Conservation (phyloP, 1,284 basidiomycete species). For the Rhodotorula mucilaginosa region DNA sequence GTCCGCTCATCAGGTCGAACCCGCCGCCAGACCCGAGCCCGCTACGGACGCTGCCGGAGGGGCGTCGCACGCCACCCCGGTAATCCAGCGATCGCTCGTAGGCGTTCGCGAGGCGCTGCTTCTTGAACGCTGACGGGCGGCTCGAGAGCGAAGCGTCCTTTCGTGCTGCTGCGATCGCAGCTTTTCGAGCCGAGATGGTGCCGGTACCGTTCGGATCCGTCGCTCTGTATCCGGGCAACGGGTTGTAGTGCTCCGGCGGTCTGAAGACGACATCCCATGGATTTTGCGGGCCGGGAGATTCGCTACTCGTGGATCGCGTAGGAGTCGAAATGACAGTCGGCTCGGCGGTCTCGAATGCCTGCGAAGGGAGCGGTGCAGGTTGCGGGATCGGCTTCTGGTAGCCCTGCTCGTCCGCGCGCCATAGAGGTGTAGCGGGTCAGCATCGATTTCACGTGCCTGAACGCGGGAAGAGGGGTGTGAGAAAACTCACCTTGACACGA, state of each 20-base stretch:
- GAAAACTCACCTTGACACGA: slow-evolving; percentile 25
- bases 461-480: too few species aligned
- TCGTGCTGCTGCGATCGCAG: background rate
- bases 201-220: background rate
- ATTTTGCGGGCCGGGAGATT: slow-evolving; percentile 4
- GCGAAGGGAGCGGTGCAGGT: slow-evolving; percentile 19
- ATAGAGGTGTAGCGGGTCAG: background rate
- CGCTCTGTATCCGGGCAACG: slow-evolving; percentile 12
- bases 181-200: background rate
- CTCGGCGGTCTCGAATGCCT: slow-evolving; percentile 12
- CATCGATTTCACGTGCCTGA: background rate
- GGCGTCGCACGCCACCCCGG: slow-evolving; percentile 8
- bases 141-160: slow-evolving; percentile 5
- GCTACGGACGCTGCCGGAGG: background rate
- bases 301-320: background rate
- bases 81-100: slow-evolving; percentile 33
- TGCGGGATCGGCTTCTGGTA: slow-evolving; percentile 24
- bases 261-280: slow-evolving; percentile 30
- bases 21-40: background rate
- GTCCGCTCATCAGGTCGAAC: background rate
- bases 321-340: background rate
- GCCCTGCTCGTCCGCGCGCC: slow-evolving; percentile 12
- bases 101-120: slow-evolving; percentile 27
- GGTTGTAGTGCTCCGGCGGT: slow-evolving; percentile 19
- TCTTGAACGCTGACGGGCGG: background rate